Evolutionary conservation across 345 rosid genomes (phyloP).

Genomic region (Erysimum cheiranthoides): DNA sequence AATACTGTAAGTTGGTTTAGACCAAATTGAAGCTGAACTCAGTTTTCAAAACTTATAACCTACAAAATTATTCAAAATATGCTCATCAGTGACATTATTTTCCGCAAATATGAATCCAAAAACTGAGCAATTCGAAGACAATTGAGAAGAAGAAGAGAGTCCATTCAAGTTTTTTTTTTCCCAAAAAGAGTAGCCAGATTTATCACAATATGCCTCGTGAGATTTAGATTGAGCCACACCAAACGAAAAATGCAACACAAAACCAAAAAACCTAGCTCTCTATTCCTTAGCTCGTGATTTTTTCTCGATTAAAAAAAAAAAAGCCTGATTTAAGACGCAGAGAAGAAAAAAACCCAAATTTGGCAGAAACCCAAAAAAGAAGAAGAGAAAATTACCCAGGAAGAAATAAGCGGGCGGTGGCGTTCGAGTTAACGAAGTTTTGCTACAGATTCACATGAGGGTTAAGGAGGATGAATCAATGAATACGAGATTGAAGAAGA

Average conservation of each 20-base stretch:
- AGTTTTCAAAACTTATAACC: neutral
- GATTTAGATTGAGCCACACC: neutral
- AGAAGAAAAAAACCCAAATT: slow-evolving; percentile 27
- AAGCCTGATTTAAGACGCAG: neutral
- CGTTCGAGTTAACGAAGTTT: slow-evolving; percentile 19
- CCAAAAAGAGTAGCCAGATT: slow-evolving; percentile 6
- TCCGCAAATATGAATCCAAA: neutral
- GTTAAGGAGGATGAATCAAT: neutral
- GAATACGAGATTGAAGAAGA: neutral
- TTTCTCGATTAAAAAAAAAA: neutral
- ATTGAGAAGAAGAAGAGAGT: neutral
- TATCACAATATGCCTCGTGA: neutral
- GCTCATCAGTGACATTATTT: neutral
- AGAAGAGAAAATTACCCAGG: neutral
- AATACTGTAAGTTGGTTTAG: neutral
- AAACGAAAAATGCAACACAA: neutral
- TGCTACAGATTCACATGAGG: slow-evolving; percentile 28
- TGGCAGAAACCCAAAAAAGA: neutral
- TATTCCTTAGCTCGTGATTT: neutral
- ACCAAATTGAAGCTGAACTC: slow-evolving; percentile 15
- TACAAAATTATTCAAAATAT: neutral
- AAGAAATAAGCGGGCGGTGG: slow-evolving; percentile 17
- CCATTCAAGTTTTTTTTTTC: neutral
- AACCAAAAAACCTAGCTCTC: slow-evolving; percentile 10
- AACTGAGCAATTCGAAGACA: neutral